Evolutionary conservation across 176 grass and related monocot species (phyloP), one percentile per base, ranked within the genome.

Genomic region (Aechmea fasciata): DNA sequence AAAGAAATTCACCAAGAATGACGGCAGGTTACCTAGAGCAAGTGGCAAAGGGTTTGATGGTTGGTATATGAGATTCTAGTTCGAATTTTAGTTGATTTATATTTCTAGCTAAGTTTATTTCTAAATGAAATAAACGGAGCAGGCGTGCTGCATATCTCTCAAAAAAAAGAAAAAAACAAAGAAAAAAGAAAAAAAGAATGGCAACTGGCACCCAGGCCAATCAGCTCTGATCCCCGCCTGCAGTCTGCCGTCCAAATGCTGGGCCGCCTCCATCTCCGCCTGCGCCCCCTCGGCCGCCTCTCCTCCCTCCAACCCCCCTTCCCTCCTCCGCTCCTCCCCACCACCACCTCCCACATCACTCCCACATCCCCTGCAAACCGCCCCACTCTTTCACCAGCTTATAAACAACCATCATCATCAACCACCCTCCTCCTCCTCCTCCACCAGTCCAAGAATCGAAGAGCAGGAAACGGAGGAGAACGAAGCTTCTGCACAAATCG

Each of bases 401-500:
- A 5, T 9, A 17, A 14, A 57, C 54, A 11, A 54, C 11, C 52
- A 54, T 13, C 52, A 54, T 13, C 52, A n/a, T n/a, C 22, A 2
- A 9, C 12, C 1, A 15, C 18, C 54, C 54, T 57, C 19, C 54
- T 18, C 18, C 54, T 18, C 18, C 54, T 57, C 3, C 13, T 9
- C 54, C 54, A 57, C 54, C 54, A 8, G 54, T 17, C 14, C 6
- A 57, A 19, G 54, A 19, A 17, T 14, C 14, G 23, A 11, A 57
- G 74, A 29, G 26, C 71, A 7, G n/a, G 50, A 3, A 49, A 19
- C 20, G 75, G 23, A 6, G 65, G 64, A 12, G 50, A 7, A 51
- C 28, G 66, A 63, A 14, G 72, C 51, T 57, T 79, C 25, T 64
- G 75, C 69, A 12, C 81, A 33, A 33, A 33, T 67, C 68, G 51